These are phyloP conservation scores for Acanthamoeba divionensis DNA, from an alignment of 208 protist species.

Conservation along the genomic window DNA sequence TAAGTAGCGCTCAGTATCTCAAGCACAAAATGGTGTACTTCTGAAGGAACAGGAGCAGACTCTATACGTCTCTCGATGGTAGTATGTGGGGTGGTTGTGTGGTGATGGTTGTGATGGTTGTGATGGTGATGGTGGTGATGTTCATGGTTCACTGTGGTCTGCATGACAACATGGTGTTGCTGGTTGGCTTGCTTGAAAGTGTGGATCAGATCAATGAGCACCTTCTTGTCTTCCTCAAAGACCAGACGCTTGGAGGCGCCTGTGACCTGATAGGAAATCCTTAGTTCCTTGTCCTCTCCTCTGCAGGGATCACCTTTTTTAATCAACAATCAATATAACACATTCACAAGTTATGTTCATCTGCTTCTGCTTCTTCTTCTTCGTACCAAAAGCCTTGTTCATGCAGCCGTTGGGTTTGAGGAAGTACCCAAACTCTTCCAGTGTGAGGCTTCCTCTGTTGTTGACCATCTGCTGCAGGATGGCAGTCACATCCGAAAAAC, in stretches of 20 bases:
- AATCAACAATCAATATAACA: background rate
- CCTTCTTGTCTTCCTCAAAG: background rate
- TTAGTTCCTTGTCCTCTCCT: background rate
- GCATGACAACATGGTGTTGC: background rate
- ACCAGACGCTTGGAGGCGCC: background rate
- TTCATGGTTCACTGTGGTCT: background rate
- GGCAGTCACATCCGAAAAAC: background rate
- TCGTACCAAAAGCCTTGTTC: background rate
- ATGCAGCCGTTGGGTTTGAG: background rate
- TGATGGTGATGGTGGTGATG: background rate
- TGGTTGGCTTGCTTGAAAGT: background rate
- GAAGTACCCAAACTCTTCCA: background rate
- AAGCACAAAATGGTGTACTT: background rate
- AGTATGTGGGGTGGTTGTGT: background rate
- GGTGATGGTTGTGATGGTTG: background rate
- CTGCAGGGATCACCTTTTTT: background rate
- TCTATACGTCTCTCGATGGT: background rate
- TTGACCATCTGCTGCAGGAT: background rate
- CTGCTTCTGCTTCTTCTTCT: too few species aligned
- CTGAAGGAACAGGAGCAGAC: background rate
- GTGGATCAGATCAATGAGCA: background rate
- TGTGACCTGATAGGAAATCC: background rate
- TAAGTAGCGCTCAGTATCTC: constrained; percentile 17
- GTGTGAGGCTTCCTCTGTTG: background rate
- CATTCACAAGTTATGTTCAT: background rate